These are phyloP conservation scores for Myxozyma vanderwaltii DNA, from an alignment of 805 yeast species.

Conservation along the genomic window DNA sequence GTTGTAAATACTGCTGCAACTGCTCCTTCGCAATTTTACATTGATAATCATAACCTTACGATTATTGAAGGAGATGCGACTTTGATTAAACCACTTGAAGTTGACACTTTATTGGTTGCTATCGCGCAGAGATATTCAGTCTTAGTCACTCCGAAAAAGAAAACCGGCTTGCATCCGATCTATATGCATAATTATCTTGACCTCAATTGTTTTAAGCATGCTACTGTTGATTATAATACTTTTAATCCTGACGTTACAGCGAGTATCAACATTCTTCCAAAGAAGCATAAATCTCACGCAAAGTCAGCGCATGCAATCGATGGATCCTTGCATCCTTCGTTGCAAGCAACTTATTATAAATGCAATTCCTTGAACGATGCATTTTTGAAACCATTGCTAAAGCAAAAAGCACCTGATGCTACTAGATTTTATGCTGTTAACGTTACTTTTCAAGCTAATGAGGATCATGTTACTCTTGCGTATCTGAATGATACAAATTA, in stretches of 20 bases:
- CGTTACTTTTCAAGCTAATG: conserved; percentile 42
- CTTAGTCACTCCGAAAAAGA: conserved; percentile 6
- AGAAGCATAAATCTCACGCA: neutral
- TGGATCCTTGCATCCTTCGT: neutral
- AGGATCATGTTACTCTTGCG: conserved; percentile 39
- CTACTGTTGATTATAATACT: conserved; percentile 1
- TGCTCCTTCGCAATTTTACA: conserved; percentile 10
- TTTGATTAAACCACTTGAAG: conserved; percentile 1
- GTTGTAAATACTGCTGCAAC: conserved; percentile 16
- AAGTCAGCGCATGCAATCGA: neutral
- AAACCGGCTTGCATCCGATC: neutral
- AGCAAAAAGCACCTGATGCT: conserved; percentile 38
- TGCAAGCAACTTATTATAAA: neutral
- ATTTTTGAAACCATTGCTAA: conserved; percentile 13
- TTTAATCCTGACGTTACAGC: conserved; percentile 8
- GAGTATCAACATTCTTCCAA: neutral
- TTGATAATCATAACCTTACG: conserved; percentile 18
- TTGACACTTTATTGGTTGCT: conserved; percentile 9
- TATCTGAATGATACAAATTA: conserved; percentile 36
- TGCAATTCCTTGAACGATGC: neutral
- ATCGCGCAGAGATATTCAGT: conserved; percentile 30
- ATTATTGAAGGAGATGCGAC: conserved; percentile 24
- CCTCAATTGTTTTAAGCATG: conserved; percentile 21
- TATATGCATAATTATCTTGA: conserved; percentile 10
- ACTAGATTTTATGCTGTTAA: conserved; percentile 40